Evolutionary conservation across 805 yeast species (phyloP), one percentile per base, ranked within the genome.

Genomic region (Pichia cabralensis): DNA sequence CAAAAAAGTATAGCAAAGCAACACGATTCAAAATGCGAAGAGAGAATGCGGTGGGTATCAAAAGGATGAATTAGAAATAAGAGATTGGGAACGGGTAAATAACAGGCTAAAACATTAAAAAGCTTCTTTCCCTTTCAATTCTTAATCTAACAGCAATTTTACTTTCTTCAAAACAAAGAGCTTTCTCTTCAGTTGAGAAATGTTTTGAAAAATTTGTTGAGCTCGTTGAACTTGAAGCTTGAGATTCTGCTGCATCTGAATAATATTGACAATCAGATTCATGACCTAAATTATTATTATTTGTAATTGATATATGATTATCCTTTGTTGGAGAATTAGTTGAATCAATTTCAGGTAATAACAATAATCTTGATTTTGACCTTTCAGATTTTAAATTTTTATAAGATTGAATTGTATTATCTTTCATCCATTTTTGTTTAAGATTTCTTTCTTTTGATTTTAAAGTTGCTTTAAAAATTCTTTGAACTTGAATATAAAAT

Each of bases 401-500:
- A 28, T 39, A 41, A 9, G 42, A 25, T 22, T 39, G 40, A n/a
- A 41, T 39, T 4, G 40, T 30, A 11, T 30, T 33, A 22, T 35
- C 40, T 10, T 12, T 33, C 13, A 43, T 26, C 30, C 19, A 34
- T 12, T 31, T 15, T 21, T 38, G 27, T 24, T 28, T 37, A 12
- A 25, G 17, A 7, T 43, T 42, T 16, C 33, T 30, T 34, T 42
- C 36, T 20, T 45, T 37, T 10, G 34, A 4, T 39, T 49, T 53
- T 2, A 65, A 36, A 17, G 63, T 51, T 3, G 75, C 77, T 45
- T 67, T 69, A 52, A 68, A 77, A 9, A 80, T 69, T 31, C 88
- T 56, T 9, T 71, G 72, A n/a, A 76, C 71, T 53, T 80, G 88
- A 12, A 78, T 72, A 36, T 70, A 65, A 34, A 73, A 67, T 12